Base-by-base conservation (phyloP, 345 rosid genomes). In the Luvunga scandens region DNA sequence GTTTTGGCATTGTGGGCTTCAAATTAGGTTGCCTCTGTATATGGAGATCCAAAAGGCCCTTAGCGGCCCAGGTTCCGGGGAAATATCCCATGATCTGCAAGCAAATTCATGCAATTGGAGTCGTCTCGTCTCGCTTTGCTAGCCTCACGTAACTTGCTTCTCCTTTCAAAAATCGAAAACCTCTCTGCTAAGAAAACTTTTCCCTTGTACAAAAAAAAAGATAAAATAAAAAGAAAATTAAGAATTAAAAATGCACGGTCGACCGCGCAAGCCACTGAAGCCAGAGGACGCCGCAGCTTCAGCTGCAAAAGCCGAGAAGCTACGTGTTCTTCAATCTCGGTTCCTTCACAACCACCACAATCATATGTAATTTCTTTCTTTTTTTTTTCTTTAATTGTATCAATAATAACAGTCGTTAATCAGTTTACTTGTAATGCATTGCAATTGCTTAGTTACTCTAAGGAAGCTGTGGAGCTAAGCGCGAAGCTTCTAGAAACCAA, bases 401-500 rank as follows among this genome's bases (percentile, higher is more conserved):
- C 4, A 0, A 45, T 45, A 45, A 45, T 13, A 45, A 45, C 13
- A 45, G 5, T 45, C 5, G 1, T 45, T 45, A 45, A 12, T 45
- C 18, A 45, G 18, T 45, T 45, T 45, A 13, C 50, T 45, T 45
- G 50, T 13, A 2, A 12, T 45, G 50, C 50, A 45, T 53, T 53
- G 57, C 9, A 12, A 28, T 64, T 19, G 19, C 72, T 62, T 88
- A 93, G 98, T 83, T 95, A 91, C 80, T 88, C 90, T 19, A 77
- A 90, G 79, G 97, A 94, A 85, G 98, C 98, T 28, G 69, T 96
- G 50, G 86, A 92, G 36, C 66, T 89, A 10, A 96, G 98, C 86
- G 87, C 91, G 7, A 89, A 90, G 89, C 97, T 96, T 75, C 76
- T 96, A 7, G 97, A 89, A 83, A 89, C 85, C 81, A 96, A 96